Base-by-base conservation (phyloP, 805 yeast species). In the Metschnikowia baotianmanensis region DNA sequence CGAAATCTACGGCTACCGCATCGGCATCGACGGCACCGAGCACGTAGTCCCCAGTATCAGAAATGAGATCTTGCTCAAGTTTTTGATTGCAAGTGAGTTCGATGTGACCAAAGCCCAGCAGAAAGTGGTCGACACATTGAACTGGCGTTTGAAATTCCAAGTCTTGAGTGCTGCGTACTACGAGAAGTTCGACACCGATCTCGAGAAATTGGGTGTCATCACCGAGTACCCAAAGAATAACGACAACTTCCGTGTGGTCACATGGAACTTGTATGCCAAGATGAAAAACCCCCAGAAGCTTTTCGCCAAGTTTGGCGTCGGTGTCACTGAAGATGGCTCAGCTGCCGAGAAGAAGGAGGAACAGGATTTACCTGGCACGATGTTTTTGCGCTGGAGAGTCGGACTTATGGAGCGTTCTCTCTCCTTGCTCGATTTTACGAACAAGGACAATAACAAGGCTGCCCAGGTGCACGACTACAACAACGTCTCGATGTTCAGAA, bases 191-290 rank as follows among this genome's bases (percentile, higher is more conserved):
- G 80, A 74, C 38, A 46, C 58, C 3, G 80, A 77, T 44, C 76
- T 82, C 52, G 72, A 76, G 42, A 67, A 72, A 21, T 74, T 86
- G 42, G 96, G 96, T 1, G 72, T 78, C 2, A 68, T 89, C 35
- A 85, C 96, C 1, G 51, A 63, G 33, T 74, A 71, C 53, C 66
- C 65, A 2, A 38, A 30, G 13, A 65, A 63, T 12, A 46, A 49
- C 19, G 47, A 51, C 23, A 76, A 77, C 48, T 66, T 68, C 43
- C 71, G 69, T 38, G 77, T 83, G 2, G 71, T 81, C 23, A 87
- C 95, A 2, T 89, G 96, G 96, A 89, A 89, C 58, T 66, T 89
- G 31, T 89, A 89, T 58, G 96, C 95, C 10, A 80, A 79, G 31
- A 71, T 82, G 37, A 73, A 75, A 43, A 71, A 76, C 46, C 80